phyloP scores from a whole-genome alignment of 495 filamentous ascomycete species.

The Penicillium canescens region DNA sequence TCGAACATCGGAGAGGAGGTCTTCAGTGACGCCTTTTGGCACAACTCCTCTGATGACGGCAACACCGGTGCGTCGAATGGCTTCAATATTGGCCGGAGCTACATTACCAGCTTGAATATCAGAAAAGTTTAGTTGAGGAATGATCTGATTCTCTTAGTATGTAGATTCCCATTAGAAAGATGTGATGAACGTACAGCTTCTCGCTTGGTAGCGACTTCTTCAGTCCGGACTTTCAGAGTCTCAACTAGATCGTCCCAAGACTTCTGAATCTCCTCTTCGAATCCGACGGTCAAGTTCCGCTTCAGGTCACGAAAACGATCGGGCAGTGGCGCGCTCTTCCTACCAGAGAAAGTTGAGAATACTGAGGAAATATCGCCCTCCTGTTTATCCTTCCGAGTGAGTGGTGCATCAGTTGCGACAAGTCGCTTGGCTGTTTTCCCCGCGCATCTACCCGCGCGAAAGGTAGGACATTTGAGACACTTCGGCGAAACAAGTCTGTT shows the following conservation, averaged over 20 bases:
- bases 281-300: constrained; percentile 2
- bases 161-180: background rate
- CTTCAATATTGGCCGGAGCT: background rate
- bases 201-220: constrained; percentile 13
- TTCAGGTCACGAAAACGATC: constrained; percentile 11
- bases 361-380: constrained; percentile 17
- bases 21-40: constrained; percentile 53
- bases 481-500: constrained; percentile 9
- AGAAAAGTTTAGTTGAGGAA: constrained; percentile 9
- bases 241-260: constrained; percentile 11
- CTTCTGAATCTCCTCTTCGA: constrained; percentile 10
- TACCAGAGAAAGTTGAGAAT: constrained; percentile 15
- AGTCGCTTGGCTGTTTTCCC: constrained; percentile 4
- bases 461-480: constrained; percentile 7
- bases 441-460: constrained; percentile 3
- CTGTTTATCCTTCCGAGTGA: constrained; percentile 10
- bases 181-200: constrained; percentile 1
- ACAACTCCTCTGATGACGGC: constrained; percentile 61
- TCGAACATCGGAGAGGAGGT: constrained; percentile 55
- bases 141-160: background rate
- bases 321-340: constrained; percentile 2
- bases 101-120: constrained; percentile 8
- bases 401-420: constrained; percentile 1
- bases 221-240: constrained; percentile 9
- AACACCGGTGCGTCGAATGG: constrained; percentile 36